Evolutionary conservation across 169 alveolate genomes (phyloP).

Genomic region (Cryptosporidium xiaoi): DNA sequence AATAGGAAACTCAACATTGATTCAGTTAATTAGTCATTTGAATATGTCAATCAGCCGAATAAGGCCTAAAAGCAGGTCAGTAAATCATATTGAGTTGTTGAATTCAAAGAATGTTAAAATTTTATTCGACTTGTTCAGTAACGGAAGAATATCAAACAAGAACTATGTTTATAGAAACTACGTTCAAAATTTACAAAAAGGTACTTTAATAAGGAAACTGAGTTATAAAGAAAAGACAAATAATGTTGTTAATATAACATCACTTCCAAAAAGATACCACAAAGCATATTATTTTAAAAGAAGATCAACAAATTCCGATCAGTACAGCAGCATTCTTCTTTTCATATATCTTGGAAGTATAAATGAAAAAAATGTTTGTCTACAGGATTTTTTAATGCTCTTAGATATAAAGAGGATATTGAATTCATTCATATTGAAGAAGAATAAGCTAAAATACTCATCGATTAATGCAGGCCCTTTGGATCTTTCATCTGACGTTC

Average conservation of each 20-base stretch:
- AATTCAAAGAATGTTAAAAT: constrained; percentile 1
- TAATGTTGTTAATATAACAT: constrained; percentile 7
- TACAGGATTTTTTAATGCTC: constrained; percentile 26
- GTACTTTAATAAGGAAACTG: not conserved
- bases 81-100: constrained; percentile 1
- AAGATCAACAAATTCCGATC: constrained; percentile 28
- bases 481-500: not conserved
- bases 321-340: constrained; percentile 4
- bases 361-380: not conserved
- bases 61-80: constrained; percentile 10
- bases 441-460: constrained; percentile 8
- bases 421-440: constrained; percentile 32
- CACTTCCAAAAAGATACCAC: constrained; percentile 2
- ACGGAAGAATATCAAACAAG: constrained; percentile 2
- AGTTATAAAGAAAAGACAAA: constrained; percentile 2
- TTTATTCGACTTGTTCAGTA: not conserved
- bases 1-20: constrained; percentile 53
- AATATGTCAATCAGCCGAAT: not conserved
- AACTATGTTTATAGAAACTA: not conserved
- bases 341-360: constrained; percentile 22
- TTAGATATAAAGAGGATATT: constrained; percentile 11
- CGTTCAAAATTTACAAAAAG: not conserved
- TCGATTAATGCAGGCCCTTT: constrained; percentile 19
- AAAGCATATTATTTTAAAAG: constrained; percentile 29
- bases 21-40: constrained; percentile 13